phyloP scores from a whole-genome alignment of 495 filamentous ascomycete species.

The Neurospora discreta region DNA sequence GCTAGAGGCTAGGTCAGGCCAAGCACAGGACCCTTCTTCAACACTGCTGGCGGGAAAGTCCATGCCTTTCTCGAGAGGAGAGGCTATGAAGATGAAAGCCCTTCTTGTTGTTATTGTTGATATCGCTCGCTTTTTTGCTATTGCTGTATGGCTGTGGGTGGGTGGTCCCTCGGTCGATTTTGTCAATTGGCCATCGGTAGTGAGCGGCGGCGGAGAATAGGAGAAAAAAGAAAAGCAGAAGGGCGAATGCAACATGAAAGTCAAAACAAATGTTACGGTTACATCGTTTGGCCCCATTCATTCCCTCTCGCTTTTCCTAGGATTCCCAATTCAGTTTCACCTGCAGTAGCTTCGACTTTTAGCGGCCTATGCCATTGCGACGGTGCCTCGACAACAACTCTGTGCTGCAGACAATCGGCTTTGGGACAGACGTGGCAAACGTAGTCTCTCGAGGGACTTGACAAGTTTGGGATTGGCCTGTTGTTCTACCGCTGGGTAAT shows the following conservation, averaged over 20 bases:
- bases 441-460: neutral
- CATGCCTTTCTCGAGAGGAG: neutral
- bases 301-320: neutral
- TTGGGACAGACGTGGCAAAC: neutral
- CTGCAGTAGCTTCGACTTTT: neutral
- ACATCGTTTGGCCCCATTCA: neutral
- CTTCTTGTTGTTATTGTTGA: neutral
- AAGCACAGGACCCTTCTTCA: neutral
- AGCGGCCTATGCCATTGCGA: neutral
- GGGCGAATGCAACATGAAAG: neutral
- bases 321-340: neutral
- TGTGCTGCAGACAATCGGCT: neutral
- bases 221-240: neutral
- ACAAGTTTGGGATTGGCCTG: neutral
- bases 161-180: neutral
- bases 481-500: neutral
- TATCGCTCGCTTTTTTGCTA: neutral
- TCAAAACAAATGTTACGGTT: neutral
- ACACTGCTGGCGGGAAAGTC: neutral
- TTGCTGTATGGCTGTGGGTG: too few relatives aligned
- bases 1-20: neutral
- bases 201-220: neutral
- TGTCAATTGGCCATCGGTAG: neutral
- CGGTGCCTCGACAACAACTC: neutral
- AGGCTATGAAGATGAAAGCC: neutral